These are phyloP conservation scores for Rutstroemia sydowiana DNA, from an alignment of 2,329 filamentous ascomycete genomes.

Conservation along the genomic window DNA sequence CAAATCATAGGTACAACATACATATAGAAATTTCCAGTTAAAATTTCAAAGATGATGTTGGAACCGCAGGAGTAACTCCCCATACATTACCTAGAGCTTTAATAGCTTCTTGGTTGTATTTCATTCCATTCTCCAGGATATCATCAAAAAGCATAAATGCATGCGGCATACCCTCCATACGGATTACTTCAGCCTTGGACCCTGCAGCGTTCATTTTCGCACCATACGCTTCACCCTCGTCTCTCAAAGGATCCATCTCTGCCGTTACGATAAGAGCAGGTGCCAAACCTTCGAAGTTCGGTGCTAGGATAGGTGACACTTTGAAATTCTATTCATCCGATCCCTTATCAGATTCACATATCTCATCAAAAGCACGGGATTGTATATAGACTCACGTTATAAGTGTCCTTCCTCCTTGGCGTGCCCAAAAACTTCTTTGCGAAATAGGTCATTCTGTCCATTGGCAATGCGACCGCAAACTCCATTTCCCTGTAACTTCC, in stretches of 20 bases:
- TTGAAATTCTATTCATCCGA: constrained; percentile 7
- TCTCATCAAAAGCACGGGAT: too few species aligned
- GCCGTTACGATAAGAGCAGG: constrained; percentile 31
- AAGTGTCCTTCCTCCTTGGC: constrained; percentile 4
- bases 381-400: neutral
- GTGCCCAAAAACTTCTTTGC: constrained; percentile 13
- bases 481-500: constrained; percentile 17
- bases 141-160: constrained; percentile 19
- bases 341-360: neutral
- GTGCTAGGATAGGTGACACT: constrained; percentile 24
- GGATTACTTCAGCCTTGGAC: constrained; percentile 9
- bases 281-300: constrained; percentile 24
- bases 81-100: constrained; percentile 8
- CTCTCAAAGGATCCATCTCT: constrained; percentile 32
- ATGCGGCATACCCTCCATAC: constrained; percentile 18
- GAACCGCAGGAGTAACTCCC: neutral
- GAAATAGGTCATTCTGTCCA: constrained; percentile 17
- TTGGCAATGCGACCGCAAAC: constrained; percentile 12
- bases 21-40: too few species aligned
- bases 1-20: too few species aligned
- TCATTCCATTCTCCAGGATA: constrained; percentile 15
- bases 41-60: too few species aligned
- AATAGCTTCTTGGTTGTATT: constrained; percentile 16
- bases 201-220: constrained; percentile 17
- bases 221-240: constrained; percentile 28